Evolutionary conservation across 805 yeast species (phyloP).

Genomic region (Lipomyces mesembrius): DNA sequence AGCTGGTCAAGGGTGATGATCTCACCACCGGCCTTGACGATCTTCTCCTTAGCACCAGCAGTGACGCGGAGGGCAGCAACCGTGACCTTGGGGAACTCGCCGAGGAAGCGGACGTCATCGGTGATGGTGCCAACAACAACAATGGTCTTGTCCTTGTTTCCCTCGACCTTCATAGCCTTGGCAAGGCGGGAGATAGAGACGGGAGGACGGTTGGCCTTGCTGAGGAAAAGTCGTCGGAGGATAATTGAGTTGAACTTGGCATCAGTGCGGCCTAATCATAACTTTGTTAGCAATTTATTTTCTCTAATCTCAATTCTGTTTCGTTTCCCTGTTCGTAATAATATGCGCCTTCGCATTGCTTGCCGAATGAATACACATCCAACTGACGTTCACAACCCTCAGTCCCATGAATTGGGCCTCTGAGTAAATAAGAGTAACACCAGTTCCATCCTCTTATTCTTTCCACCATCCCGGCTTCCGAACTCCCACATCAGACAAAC

Average conservation of each 20-base stretch:
- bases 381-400: neutral
- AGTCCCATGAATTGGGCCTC: no score
- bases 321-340: neutral
- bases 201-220: conserved; percentile 99
- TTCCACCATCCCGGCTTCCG: neutral
- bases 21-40: conserved; percentile 99
- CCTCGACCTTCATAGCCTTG: conserved; percentile 79
- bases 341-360: neutral
- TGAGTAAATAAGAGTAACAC: neutral
- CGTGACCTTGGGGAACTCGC: conserved; percentile 91
- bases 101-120: conserved; percentile 89
- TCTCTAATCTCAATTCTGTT: neutral
- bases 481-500: neutral
- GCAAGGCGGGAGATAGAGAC: conserved; percentile 92
- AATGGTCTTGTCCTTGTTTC: conserved; percentile 86
- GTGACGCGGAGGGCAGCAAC: conserved; percentile 99
- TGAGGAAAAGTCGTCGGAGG: conserved; percentile 91
- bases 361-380: neutral
- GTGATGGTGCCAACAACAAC: conserved; percentile 99
- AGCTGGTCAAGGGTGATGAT: conserved; percentile 98
- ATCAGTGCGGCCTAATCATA: conserved; percentile 86
- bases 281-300: conserved; percentile 5
- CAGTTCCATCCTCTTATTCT: neutral
- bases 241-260: conserved; percentile 95
- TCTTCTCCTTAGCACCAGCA: conserved; percentile 97